Conservation (phyloP, 345 rosid genomes). For the Garcia nutans region DNA sequence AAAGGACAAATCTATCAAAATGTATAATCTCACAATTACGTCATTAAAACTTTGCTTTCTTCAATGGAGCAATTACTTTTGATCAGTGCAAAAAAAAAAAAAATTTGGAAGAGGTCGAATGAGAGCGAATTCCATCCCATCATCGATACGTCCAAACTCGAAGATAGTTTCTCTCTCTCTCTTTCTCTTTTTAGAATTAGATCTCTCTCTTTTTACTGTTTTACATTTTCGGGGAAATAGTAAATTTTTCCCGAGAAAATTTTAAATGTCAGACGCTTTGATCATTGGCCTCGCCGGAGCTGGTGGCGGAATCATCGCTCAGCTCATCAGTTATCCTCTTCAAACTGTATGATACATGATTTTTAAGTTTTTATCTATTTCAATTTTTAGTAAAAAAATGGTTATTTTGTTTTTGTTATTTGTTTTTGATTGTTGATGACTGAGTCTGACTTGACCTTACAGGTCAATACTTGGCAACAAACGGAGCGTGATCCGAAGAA, state of each 20-base stretch:
- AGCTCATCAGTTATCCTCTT: constrained; percentile 89
- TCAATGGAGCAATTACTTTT: constrained; percentile 17
- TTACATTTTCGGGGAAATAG: background rate
- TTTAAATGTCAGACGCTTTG: constrained; percentile 86
- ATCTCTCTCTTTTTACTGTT: background rate
- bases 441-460: constrained; percentile 18
- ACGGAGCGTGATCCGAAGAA: constrained; percentile 87
- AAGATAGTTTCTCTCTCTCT: background rate
- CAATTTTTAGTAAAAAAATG: background rate
- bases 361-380: background rate
- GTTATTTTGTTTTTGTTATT: background rate
- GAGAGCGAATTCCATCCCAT: background rate
- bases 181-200: background rate
- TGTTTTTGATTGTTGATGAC: background rate
- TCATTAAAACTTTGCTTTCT: constrained; percentile 5
- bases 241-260: constrained; percentile 7
- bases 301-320: constrained; percentile 97
- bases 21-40: background rate
- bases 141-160: background rate
- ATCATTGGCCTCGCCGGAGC: constrained; percentile 96
- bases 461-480: constrained; percentile 97
- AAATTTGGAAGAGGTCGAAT: background rate
- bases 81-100: too few relatives aligned
- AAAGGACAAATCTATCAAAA: background rate
- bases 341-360: constrained; percentile 55